phyloP scores from a whole-genome alignment of 805 yeast species.

The Candida xiaguanensis region DNA sequence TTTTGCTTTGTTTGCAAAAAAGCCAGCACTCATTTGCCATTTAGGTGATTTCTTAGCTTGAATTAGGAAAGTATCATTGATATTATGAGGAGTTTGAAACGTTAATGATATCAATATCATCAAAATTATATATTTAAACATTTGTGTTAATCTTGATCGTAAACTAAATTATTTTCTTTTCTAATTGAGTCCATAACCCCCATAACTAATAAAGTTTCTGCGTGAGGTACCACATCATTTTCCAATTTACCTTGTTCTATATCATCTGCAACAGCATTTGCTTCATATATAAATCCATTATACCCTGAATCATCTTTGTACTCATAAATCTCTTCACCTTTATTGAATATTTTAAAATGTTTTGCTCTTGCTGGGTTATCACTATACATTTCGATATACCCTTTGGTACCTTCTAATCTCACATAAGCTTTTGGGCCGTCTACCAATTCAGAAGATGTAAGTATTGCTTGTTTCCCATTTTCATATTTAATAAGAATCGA shows the following conservation, averaged over 20 bases:
- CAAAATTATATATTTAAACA: not conserved
- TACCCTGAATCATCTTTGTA: conserved; percentile 34
- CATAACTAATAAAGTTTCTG: conserved; percentile 47
- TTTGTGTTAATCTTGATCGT: conserved; percentile 8
- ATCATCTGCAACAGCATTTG: conserved; percentile 49
- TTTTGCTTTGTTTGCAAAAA: conserved; percentile 7
- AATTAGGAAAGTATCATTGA: conserved; percentile 1
- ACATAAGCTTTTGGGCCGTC: conserved; percentile 26
- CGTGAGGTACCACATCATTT: conserved; percentile 36
- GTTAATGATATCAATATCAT: not conserved
- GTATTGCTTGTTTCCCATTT: conserved; percentile 40
- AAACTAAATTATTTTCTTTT: conserved; percentile 34
- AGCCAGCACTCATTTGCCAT: conserved; percentile 6
- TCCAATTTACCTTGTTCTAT: conserved; percentile 36
- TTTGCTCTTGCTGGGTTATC: conserved; percentile 32
- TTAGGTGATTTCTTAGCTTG: conserved; percentile 5
- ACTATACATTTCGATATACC: conserved; percentile 26
- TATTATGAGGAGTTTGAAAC: not conserved
- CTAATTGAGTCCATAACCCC: conserved; percentile 47
- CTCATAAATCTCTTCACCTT: conserved; percentile 20
- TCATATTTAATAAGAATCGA: conserved; percentile 34
- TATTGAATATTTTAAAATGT: conserved; percentile 30
- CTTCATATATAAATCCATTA: conserved; percentile 54
- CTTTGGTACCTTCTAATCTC: conserved; percentile 34
- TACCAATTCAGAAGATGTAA: conserved; percentile 26